Evolutionary conservation across 2,329 filamentous ascomycete species (phyloP).

Genomic region (Pseudogymnoascus sp.): DNA sequence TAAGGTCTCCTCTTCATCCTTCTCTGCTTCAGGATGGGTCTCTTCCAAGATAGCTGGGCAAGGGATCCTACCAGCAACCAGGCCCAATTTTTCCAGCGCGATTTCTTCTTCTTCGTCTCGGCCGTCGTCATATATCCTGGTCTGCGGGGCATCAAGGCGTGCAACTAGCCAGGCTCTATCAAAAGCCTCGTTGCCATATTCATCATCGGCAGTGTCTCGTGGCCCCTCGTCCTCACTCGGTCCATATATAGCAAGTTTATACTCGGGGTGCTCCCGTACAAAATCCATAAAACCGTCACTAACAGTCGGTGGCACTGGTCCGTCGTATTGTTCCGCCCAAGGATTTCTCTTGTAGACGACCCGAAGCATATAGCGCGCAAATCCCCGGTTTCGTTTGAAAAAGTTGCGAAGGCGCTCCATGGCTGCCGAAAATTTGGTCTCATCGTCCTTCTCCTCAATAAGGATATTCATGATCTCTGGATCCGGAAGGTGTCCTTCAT

Average conservation of each 20-base stretch:
- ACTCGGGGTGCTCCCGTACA: not conserved
- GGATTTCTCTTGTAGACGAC: not conserved
- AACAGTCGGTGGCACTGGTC: not conserved
- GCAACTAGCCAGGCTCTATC: not conserved
- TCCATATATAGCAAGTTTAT: not conserved
- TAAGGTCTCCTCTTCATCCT: not conserved
- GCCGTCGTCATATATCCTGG: not conserved
- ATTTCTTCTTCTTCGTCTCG: not conserved
- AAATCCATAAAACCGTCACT: not conserved
- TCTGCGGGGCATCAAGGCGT: not conserved
- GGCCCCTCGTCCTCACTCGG: not conserved
- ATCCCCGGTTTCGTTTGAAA: not conserved
- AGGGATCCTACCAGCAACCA: not conserved
- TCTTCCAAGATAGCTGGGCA: not conserved
- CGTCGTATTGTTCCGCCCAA: conserved; percentile 11
- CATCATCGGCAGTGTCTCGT: conserved; percentile 21
- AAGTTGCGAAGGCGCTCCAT: not conserved
- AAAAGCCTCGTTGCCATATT: conserved; percentile 23
- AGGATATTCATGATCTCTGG: not conserved
- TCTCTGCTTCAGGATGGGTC: not conserved
- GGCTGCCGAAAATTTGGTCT: not conserved
- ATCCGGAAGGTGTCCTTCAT: not conserved
- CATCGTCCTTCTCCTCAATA: not conserved
- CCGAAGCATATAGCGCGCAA: not conserved
- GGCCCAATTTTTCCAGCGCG: not conserved